Percentiles rank a stretch among this genome's conserved stretches.
phyloP scores from a whole-genome alignment of 2,329 filamentous ascomycete genomes.

The Chrysosporium keratinophilum region DNA sequence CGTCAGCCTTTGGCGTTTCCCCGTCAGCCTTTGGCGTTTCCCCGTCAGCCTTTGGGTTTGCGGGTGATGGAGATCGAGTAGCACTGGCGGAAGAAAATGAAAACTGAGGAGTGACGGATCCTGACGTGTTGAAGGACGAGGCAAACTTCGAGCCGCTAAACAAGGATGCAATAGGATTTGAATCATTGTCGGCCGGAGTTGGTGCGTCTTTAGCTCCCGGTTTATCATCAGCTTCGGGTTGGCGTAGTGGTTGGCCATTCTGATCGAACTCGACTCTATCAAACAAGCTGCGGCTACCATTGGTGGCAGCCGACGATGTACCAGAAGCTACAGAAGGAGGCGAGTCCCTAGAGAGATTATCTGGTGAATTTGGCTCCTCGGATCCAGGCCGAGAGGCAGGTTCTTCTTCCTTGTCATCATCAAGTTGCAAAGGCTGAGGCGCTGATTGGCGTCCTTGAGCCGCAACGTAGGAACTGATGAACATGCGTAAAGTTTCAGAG shows the following conservation, averaged over 20 bases:
- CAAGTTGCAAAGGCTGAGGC: not conserved
- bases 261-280: constrained; percentile 25
- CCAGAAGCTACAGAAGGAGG: constrained; percentile 9
- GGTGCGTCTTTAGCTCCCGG: constrained; percentile 5
- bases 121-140: constrained; percentile 21
- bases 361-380: not conserved
- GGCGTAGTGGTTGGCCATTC: constrained; percentile 22
- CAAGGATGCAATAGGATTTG: constrained; percentile 17
- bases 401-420: constrained; percentile 7
- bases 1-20: constrained; percentile 5
- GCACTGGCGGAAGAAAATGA: constrained; percentile 16
- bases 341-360: constrained; percentile 11
- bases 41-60: constrained; percentile 3
- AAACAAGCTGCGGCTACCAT: constrained; percentile 27
- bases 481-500: constrained; percentile 16
- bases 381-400: constrained; percentile 14
- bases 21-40: constrained; percentile 9
- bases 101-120: constrained; percentile 19
- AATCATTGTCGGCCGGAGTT: not conserved
- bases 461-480: constrained; percentile 17
- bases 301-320: constrained; percentile 14
- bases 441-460: constrained; percentile 5
- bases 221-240: constrained; percentile 11
- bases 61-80: constrained; percentile 19
- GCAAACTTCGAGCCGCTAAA: constrained; percentile 22